These are phyloP conservation scores for Hypoxylon sp. DNA, from an alignment of 2,329 filamentous ascomycete genomes.

Conservation along the genomic window DNA sequence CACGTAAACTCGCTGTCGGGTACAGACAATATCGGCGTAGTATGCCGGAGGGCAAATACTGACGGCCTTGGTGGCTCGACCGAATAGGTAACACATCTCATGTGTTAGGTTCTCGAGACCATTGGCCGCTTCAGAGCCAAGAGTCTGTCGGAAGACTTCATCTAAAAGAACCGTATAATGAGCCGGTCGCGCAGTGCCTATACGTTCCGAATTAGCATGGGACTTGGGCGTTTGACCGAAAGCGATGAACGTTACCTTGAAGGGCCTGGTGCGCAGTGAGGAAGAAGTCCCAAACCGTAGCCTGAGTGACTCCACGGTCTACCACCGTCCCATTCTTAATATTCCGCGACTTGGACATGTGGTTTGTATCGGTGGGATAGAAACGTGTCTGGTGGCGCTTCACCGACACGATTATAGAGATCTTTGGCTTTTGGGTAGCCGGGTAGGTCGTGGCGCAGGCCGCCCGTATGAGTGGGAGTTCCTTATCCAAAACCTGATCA, in stretches of 20 bases:
- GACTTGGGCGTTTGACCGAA: neutral
- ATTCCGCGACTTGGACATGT: constrained; percentile 70
- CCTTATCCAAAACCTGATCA: constrained; percentile 72
- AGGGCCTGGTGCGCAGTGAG: constrained; percentile 84
- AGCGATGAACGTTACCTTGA: constrained; percentile 66
- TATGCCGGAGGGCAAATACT: constrained; percentile 90
- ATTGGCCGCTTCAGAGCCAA: constrained; percentile 66
- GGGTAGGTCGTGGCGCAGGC: constrained; percentile 75
- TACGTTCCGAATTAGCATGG: constrained; percentile 14
- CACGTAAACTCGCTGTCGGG: constrained; percentile 80
- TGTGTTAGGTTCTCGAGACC: constrained; percentile 80
- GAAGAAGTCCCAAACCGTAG: constrained; percentile 85
- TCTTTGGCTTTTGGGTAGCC: constrained; percentile 66
- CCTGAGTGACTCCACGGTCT: constrained; percentile 84
- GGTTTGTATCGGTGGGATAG: constrained; percentile 72
- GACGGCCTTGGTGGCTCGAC: constrained; percentile 88
- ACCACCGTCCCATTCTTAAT: constrained; percentile 83
- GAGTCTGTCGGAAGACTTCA: constrained; percentile 70
- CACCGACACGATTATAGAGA: constrained; percentile 83
- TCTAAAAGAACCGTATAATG: constrained; percentile 85
- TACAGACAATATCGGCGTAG: constrained; percentile 89
- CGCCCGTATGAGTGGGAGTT: constrained; percentile 74
- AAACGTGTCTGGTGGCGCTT: constrained; percentile 93
- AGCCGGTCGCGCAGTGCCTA: constrained; percentile 79
- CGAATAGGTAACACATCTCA: constrained; percentile 85